Percentiles rank a stretch among this genome's conserved stretches.
Evolutionary conservation across 2,329 filamentous ascomycete species (phyloP).

Genomic region (Tympanopsis confertula): DNA sequence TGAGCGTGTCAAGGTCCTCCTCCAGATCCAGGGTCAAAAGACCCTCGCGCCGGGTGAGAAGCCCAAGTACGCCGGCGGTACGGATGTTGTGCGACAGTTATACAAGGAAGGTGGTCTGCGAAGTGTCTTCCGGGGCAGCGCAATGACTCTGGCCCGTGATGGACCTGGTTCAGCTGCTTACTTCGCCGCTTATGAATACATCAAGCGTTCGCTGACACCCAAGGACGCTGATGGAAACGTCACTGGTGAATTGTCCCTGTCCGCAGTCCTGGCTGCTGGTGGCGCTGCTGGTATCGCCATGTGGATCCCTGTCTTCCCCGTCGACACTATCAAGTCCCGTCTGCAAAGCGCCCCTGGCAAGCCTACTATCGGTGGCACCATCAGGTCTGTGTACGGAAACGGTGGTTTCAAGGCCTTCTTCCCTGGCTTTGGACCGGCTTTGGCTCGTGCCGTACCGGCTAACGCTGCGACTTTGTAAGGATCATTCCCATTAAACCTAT

Average conservation of each 20-base stretch:
- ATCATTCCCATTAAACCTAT: neutral
- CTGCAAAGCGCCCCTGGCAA: conserved; percentile 84
- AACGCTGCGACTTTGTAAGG: conserved; percentile 82
- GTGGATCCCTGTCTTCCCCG: conserved; percentile 98
- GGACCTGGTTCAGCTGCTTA: conserved; percentile 89
- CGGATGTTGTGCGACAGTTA: conserved; percentile 85
- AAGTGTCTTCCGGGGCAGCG: conserved; percentile 82
- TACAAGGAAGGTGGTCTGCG: conserved; percentile 84
- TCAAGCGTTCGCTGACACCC: conserved; percentile 79
- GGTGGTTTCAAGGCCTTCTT: conserved; percentile 90
- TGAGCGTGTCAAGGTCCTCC: conserved; percentile 95
- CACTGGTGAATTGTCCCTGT: conserved; percentile 66
- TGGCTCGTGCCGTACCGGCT: conserved; percentile 85
- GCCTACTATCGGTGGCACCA: conserved; percentile 67
- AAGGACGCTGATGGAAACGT: conserved; percentile 67
- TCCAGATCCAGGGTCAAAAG: conserved; percentile 94
- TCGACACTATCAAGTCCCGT: conserved; percentile 91
- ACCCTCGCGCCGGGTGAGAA: conserved; percentile 76
- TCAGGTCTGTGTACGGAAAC: conserved; percentile 69
- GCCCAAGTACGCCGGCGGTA: conserved; percentile 75
- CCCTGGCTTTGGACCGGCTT: conserved; percentile 85
- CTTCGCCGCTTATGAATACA: conserved; percentile 92
- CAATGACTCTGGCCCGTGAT: conserved; percentile 85
- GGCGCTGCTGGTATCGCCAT: conserved; percentile 89
- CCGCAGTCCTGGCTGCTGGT: conserved; percentile 75